Evolutionary conservation across 139 green algal genomes (phyloP), one percentile per base, ranked within the genome.

Genomic region (Penium margaritaceum): DNA sequence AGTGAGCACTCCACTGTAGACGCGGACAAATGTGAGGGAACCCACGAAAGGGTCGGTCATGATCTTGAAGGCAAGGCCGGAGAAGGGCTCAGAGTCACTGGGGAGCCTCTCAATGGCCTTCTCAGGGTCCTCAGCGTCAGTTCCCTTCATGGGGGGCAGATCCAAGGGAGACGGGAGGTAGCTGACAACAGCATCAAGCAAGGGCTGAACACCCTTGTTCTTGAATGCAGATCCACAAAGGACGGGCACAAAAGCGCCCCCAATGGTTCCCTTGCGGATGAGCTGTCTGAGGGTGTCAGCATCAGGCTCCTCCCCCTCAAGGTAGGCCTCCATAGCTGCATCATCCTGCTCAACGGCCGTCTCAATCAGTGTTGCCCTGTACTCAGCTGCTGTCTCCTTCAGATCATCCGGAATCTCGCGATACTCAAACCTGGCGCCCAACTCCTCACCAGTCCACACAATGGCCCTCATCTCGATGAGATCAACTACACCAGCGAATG

Each of bases 31-130:
- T 58, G 95, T 98, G 53, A 99, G 85, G 7, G 88, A 91, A 43
- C 90, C 91, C 0, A 82, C 75, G 74, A 96, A 99, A 46, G 90
- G 89, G 81, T 99, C 95, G 0, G 92, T 90, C 89, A 95, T 95
- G 79, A 98, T 92, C 88, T 99, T 99, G 89, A 99, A 99, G 67
- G 93, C 94, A 57, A 99, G 89, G 5, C 80, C 95, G 9, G 85
- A 90, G 82, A 99, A 96, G 19, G 92, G 87, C 68, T 88, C 91
- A 19, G 90, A 85, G 69, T 98, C 92, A 5, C 67, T 68, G 2
- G 90, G 75, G 44, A 84, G 78, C 70, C 94, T 88, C 7, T 65
- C 85, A 76, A 99, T 84, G 24, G 37, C 44, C 74, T 86, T 72
- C 81, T 91, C 88, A 1, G 79, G 34, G 62, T 95, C 86, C 34